These are phyloP conservation scores for Blastobotrys robertii DNA, from an alignment of 805 yeast species.

Conservation along the genomic window DNA sequence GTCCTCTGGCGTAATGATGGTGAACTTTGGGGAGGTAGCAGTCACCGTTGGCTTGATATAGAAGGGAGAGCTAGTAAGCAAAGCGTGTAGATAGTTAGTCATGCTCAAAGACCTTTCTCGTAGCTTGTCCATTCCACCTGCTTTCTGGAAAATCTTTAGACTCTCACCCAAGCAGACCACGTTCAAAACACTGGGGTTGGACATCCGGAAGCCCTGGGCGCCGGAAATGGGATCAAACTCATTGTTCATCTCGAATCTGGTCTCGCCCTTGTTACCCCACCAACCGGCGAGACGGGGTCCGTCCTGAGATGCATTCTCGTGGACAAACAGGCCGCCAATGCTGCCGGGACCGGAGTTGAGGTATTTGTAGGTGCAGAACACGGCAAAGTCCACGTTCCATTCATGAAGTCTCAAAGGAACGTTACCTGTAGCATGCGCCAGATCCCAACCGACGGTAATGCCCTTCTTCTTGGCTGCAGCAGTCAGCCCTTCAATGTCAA, in stretches of 20 bases:
- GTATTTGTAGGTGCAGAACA: slow-evolving; percentile 90
- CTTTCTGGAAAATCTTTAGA: slow-evolving; percentile 45
- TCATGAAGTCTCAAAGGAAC: slow-evolving; percentile 68
- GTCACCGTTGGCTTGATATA: slow-evolving; percentile 30
- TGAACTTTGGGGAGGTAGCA: slow-evolving; percentile 36
- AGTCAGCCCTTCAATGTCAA: slow-evolving; percentile 69
- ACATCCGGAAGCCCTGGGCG: slow-evolving; percentile 81
- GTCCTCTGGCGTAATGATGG: slow-evolving; percentile 64
- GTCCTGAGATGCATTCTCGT: slow-evolving; percentile 36
- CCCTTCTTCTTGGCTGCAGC: slow-evolving; percentile 44
- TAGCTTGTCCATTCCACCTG: slow-evolving; percentile 55
- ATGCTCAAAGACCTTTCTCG: slow-evolving; percentile 47
- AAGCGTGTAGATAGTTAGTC: slow-evolving; percentile 45
- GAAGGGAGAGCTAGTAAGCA: slow-evolving; percentile 38
- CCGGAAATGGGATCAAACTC: slow-evolving; percentile 71
- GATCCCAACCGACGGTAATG: slow-evolving; percentile 72
- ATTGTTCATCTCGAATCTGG: slow-evolving; percentile 73
- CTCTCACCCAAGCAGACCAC: slow-evolving; percentile 65
- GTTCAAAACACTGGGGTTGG: slow-evolving; percentile 83
- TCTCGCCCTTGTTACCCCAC: slow-evolving; percentile 82
- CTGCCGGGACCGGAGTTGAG: slow-evolving; percentile 91
- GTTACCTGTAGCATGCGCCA: slow-evolving; percentile 92
- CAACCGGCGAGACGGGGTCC: slow-evolving; percentile 83
- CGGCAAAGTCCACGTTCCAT: slow-evolving; percentile 90
- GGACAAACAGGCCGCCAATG: slow-evolving; percentile 76